Percentiles rank a stretch among this genome's conserved stretches.
These are phyloP conservation scores for Apiotrichum siamense DNA, from an alignment of 1,284 basidiomycete species.

Conservation along the genomic window DNA sequence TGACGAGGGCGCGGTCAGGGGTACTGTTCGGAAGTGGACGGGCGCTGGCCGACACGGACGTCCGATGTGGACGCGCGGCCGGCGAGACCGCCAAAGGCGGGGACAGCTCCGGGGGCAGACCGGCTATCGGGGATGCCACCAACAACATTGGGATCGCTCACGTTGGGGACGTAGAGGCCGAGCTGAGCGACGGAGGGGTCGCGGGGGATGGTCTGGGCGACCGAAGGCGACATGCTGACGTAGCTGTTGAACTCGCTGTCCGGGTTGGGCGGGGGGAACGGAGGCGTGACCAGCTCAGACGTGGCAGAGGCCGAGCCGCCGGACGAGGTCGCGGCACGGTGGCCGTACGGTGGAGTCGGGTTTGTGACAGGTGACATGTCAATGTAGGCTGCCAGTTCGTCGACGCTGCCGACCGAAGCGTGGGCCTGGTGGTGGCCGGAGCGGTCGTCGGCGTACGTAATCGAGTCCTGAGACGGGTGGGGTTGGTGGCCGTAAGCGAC, in stretches of 20 bases:
- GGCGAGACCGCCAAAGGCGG: not conserved
- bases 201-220: not conserved
- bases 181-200: not conserved
- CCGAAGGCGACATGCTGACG: conserved; percentile 8
- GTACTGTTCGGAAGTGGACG: not conserved
- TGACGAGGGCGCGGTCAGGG: too few relatives aligned
- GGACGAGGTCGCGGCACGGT: not conserved
- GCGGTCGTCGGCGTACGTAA: conserved; percentile 11
- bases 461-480: conserved; percentile 2
- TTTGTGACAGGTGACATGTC: not conserved
- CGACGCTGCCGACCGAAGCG: not conserved
- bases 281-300: not conserved
- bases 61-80: not conserved
- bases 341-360: not conserved
- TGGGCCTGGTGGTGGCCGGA: not conserved
- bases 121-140: too few relatives aligned
- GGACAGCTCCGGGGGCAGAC: too few relatives aligned
- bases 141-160: not conserved
- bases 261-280: not conserved
- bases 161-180: not conserved
- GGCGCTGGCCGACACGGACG: not conserved
- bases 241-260: conserved; percentile 7
- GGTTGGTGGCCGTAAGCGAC: conserved; percentile 10
- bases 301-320: not conserved
- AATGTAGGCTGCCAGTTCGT: conserved; percentile 3